Conservation (phyloP, 345 rosid genomes). For the Triadica sebifera region DNA sequence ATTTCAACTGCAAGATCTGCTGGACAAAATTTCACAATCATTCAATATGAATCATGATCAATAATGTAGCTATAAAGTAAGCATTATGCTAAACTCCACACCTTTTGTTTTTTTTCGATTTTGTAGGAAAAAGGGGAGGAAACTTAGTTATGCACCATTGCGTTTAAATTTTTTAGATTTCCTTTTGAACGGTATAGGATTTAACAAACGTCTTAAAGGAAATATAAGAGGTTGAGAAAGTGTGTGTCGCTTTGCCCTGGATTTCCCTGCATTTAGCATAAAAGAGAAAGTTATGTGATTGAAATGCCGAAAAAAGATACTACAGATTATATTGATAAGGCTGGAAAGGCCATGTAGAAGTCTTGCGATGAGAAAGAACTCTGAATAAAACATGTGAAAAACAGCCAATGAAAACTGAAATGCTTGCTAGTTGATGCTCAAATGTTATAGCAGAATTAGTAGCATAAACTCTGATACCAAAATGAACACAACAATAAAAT, state of each 20-base stretch:
- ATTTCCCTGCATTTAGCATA: constrained; percentile 39
- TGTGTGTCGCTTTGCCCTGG: constrained; percentile 28
- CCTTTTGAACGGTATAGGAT: constrained; percentile 43
- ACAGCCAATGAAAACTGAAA: neutral
- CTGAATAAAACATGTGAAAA: neutral
- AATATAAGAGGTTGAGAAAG: constrained; percentile 20
- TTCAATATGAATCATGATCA: neutral
- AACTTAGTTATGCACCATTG: constrained; percentile 3
- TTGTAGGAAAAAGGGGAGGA: neutral
- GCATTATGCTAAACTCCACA: too few relatives aligned
- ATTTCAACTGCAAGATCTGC: neutral
- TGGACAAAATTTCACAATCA: constrained; percentile 5
- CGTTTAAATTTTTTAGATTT: constrained; percentile 26
- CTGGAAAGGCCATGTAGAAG: neutral
- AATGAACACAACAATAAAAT: neutral
- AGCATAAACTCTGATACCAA: neutral
- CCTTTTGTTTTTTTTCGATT: too few relatives aligned
- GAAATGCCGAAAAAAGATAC: neutral
- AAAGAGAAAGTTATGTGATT: neutral
- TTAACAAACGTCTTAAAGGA: constrained; percentile 46
- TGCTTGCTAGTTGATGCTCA: neutral
- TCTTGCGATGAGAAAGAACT: neutral
- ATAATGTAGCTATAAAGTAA: too few relatives aligned
- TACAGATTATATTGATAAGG: neutral
- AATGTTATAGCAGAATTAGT: too few relatives aligned